Conservation (phyloP, 129 eudicot genomes). For the Centaurea solstitialis region DNA sequence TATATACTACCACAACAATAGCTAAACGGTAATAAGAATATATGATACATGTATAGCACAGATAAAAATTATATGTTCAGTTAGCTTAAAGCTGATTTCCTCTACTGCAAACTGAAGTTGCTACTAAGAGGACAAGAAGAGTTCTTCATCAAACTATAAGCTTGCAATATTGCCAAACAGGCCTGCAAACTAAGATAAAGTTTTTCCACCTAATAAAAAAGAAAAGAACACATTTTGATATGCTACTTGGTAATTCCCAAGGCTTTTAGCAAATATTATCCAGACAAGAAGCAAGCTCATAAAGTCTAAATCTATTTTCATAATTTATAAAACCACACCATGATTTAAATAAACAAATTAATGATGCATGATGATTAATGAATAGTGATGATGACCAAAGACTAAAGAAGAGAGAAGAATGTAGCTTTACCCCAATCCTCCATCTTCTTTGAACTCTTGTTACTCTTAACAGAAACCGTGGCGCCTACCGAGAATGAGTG, state of each 20-base stretch:
- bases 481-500: background rate
- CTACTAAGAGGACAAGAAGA: background rate
- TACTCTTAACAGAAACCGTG: slow-evolving; percentile 4
- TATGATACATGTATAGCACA: background rate
- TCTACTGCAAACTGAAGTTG: background rate
- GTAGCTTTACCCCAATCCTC: slow-evolving; percentile 70
- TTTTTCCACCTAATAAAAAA: background rate
- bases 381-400: background rate
- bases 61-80: background rate
- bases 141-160: background rate
- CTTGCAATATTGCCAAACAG: background rate
- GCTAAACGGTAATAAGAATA: background rate
- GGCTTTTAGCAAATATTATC: background rate
- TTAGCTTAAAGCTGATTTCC: background rate
- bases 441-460: slow-evolving; percentile 33
- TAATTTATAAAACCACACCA: background rate
- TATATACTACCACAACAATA: background rate
- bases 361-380: slow-evolving; percentile 3
- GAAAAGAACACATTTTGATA: background rate
- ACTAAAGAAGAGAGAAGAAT: background rate
- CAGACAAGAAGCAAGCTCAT: slow-evolving; percentile 4
- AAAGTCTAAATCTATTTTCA: background rate
- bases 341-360: background rate
- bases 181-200: background rate
- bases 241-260: background rate